Base-by-base conservation (phyloP, 2,329 filamentous ascomycete genomes). In the Epichloe sylvatica region DNA sequence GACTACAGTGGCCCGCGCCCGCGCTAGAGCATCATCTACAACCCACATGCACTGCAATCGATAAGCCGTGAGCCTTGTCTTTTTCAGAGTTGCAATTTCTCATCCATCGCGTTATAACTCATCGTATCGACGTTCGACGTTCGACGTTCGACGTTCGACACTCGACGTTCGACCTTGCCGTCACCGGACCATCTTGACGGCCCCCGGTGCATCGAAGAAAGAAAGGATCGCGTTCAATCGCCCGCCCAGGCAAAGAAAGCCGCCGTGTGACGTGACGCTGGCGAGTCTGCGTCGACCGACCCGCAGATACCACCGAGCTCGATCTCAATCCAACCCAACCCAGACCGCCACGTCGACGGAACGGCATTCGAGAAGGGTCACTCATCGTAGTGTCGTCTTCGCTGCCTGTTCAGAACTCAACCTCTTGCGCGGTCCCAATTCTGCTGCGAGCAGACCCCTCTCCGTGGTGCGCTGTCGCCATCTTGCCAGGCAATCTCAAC, bases 291-390 rank as follows among this genome's bases (percentile, higher is more conserved):
- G 21, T 48, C 39, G 33, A 4, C 33, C 19, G 36, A 48, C 41
- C 30, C 36, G 49, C 45, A 45, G 43, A 25, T 19, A 45, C 42
- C 39, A 35, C 15, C 45, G 36, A 48, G 5, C 30, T 42, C 5
- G 17, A 19, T 12, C 6, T 23, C 23, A 40, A 17, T n/a, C 21
- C 19, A n/a, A 15, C 36, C 30, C 43, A 21, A 47, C 15, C 15
- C 25, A 45, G 49, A 51, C 36, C 46, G 46, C 49, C 42, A 30
- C 49, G 30, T 37, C 37, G 30, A 49, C 49, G 36, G 42, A 51
- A 46, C 49, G 41, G 46, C 46, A 42, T 46, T 49, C 37, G 41
- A 45, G 19, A 42, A 45, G 49, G 46, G 30, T 17, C 46, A 25
- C 46, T 43, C 34, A 8, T 43, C n/a, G 30, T 35, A 46, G 50